These are phyloP conservation scores for Lignosus rhinocerotis DNA, from an alignment of 1,284 basidiomycete species.

Conservation along the genomic window DNA sequence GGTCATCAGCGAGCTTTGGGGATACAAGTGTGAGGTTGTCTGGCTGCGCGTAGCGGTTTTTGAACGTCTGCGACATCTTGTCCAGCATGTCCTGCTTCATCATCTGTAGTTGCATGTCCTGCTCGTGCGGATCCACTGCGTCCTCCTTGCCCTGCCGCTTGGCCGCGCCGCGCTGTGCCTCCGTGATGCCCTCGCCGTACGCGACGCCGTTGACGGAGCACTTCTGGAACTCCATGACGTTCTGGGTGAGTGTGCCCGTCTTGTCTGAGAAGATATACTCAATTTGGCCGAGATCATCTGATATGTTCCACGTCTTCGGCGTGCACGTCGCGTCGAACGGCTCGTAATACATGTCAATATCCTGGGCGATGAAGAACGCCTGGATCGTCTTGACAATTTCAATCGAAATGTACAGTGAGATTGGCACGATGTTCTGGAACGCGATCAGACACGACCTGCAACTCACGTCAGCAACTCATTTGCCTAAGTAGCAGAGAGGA, in stretches of 20 bases:
- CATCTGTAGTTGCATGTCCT: constrained; percentile 60
- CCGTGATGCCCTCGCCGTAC: constrained; percentile 94
- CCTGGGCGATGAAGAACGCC: constrained; percentile 97
- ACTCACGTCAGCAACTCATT: not conserved
- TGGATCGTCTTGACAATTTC: constrained; percentile 98
- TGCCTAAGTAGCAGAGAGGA: constrained; percentile 15
- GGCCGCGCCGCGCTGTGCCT: constrained; percentile 91
- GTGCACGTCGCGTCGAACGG: constrained; percentile 87
- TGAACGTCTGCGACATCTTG: constrained; percentile 76
- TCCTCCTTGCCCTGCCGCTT: constrained; percentile 77
- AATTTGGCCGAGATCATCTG: constrained; percentile 96
- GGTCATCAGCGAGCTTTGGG: constrained; percentile 77
- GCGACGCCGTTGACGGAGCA: constrained; percentile 84
- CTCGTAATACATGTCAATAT: constrained; percentile 95
- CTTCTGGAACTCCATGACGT: constrained; percentile 98
- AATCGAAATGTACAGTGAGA: constrained; percentile 96
- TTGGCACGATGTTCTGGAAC: constrained; percentile 98
- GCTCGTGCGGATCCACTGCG: constrained; percentile 67
- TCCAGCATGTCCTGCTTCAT: constrained; percentile 82
- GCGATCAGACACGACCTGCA: constrained; percentile 83
- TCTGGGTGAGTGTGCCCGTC: constrained; percentile 94
- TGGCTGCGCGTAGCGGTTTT: constrained; percentile 85
- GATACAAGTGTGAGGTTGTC: constrained; percentile 90
- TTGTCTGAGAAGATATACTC: constrained; percentile 99
- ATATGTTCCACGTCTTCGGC: constrained; percentile 98